Base-by-base conservation (phyloP, 2,329 filamentous ascomycete species). In the Neonectria ditissima region DNA sequence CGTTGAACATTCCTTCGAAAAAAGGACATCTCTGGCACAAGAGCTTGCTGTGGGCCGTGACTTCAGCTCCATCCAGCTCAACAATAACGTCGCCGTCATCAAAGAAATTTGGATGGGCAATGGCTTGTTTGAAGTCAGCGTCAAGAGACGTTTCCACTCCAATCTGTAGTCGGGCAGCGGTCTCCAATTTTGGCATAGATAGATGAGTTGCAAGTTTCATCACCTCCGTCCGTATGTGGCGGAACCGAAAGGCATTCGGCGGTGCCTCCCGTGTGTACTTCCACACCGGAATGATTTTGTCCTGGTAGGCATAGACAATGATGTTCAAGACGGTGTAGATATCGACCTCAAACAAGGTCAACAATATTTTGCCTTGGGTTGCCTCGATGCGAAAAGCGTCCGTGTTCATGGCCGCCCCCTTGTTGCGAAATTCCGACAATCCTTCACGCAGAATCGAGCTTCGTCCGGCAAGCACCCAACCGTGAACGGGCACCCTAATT, bases 11-110 rank as follows among this genome's bases (percentile, higher is more conserved):
- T 1, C 92, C 92, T 66, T 95, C 84, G 68, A 99, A 99, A 83
- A 97, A 99, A 0, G 93, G 94, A 71, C 94, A 97, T 68, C 96
- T 86, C 72, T 91, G 89, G 68, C 93, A 94, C 37, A 97, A 77
- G 4, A 98, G 78, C 5, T 89, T 84, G 67, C 93, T 95, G 73
- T 99, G 96, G 1, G 91, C 90, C 14, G 83, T 81, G 34, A 94
- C 80, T 28, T 90, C 90, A n/a, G 87, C 87, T 22, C 90, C 91
- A 63, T 92, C 88, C 11, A 98, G 84, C 69, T 97, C 90, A 18
- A 98, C 81, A 6, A 95, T 76, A 7, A 93, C 86, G 77, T 99
- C 94, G 3, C 89, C 91, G 73, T 93, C 91, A 7, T 91, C 87
- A 67, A 96, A 95, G 75, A 93, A 97, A 0, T 80, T 78, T 0